These are phyloP conservation scores for Entomortierella parvispora DNA, from an alignment of 192 early-diverging fungal genomes.

Conservation along the genomic window DNA sequence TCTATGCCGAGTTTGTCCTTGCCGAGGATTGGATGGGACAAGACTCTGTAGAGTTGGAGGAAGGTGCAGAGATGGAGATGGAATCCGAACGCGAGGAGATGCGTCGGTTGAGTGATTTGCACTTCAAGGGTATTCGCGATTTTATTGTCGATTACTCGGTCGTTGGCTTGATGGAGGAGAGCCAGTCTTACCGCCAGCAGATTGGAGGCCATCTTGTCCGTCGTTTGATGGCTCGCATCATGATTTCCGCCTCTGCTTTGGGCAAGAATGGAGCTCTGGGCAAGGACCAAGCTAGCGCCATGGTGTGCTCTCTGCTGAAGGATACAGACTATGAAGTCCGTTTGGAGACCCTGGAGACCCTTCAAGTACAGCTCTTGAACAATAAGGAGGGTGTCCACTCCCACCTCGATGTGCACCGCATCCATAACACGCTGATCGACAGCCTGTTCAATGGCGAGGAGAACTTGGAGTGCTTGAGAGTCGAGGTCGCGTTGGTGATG, in stretches of 20 bases:
- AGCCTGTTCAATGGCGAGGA: constrained; percentile 56
- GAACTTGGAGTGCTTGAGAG: constrained; percentile 56
- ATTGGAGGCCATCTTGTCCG: constrained; percentile 57
- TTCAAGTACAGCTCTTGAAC: constrained; percentile 27
- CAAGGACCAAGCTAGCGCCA: constrained; percentile 11
- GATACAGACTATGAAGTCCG: constrained; percentile 77
- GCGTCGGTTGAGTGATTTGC: constrained; percentile 23
- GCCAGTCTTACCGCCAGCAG: constrained; percentile 33
- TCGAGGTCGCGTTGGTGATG: constrained; percentile 57
- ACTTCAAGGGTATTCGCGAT: constrained; percentile 49
- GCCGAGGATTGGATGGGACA: constrained; percentile 32
- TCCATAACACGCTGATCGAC: constrained; percentile 52
- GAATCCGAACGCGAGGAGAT: constrained; percentile 45
- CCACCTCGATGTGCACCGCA: constrained; percentile 3
- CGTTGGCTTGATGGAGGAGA: constrained; percentile 34
- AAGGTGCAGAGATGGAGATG: constrained; percentile 27
- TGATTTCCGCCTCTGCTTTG: constrained; percentile 32
- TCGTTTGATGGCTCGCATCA: constrained; percentile 50
- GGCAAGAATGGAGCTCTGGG: constrained; percentile 20
- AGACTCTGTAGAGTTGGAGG: constrained; percentile 8
- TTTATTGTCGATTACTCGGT: constrained; percentile 41
- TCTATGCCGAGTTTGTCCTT: constrained; percentile 59
- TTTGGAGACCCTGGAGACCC: constrained; percentile 57
- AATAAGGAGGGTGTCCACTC: constrained; percentile 1
- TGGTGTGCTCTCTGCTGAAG: constrained; percentile 53